Percentiles rank a stretch among this genome's conserved stretches.
These are phyloP conservation scores for Abrus pulchellus DNA, from an alignment of 306 rosid species.

Conservation along the genomic window DNA sequence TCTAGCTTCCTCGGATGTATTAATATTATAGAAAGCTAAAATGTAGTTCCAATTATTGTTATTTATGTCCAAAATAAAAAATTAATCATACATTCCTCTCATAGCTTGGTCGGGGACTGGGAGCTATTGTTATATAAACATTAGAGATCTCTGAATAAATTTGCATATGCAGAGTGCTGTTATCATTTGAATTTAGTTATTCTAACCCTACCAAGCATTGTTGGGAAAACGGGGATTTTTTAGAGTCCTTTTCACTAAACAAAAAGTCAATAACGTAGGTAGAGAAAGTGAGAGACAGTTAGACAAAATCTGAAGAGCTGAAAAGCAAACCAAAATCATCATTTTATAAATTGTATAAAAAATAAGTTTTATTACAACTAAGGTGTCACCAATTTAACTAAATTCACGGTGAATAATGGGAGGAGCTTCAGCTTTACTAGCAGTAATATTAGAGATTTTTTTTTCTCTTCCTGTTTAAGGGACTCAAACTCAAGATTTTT, in stretches of 20 bases:
- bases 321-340: conserved; percentile 13
- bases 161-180: background rate
- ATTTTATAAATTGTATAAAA: background rate
- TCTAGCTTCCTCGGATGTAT: conserved; percentile 19
- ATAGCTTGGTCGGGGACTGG: background rate
- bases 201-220: background rate
- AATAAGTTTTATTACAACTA: too few species aligned
- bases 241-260: conserved; percentile 46
- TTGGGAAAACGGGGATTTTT: conserved; percentile 20
- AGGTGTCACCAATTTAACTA: too few species aligned
- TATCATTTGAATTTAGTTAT: conserved; percentile 33
- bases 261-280: conserved; percentile 54
- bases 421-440: too few species aligned
- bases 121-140: conserved; percentile 10
- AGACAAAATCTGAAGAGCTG: conserved; percentile 30
- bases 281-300: conserved; percentile 43
- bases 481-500: too few species aligned
- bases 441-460: too few species aligned
- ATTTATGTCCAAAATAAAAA: background rate
- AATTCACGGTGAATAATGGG: too few species aligned
- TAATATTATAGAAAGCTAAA: conserved; percentile 25
- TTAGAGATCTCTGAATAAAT: conserved; percentile 12
- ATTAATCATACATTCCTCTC: background rate
- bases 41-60: conserved; percentile 33
- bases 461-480: too few species aligned